phyloP scores from a whole-genome alignment of 441 rosid species.

The Brassica balearica region DNA sequence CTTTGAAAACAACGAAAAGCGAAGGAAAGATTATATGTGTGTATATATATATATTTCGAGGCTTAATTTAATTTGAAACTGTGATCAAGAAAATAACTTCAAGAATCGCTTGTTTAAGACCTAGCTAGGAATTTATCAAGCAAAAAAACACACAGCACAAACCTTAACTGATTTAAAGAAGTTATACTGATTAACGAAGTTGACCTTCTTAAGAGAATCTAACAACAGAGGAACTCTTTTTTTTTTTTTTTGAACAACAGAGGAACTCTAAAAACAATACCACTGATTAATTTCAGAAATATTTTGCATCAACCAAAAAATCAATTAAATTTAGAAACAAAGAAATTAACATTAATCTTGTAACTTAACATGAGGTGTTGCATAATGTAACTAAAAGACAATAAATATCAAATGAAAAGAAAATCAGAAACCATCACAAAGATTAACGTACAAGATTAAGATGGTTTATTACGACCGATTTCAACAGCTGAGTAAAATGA shows the following conservation, averaged over 20 bases:
- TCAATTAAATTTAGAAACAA: not conserved
- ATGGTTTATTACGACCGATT: constrained; percentile 16
- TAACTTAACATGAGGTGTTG: not conserved
- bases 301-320: not conserved
- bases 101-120: not conserved
- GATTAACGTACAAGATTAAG: not conserved
- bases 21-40: no score
- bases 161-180: not conserved
- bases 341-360: not conserved
- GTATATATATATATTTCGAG: not conserved
- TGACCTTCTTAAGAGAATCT: not conserved
- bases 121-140: not conserved
- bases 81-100: constrained; percentile 15
- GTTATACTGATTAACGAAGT: not conserved
- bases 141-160: not conserved
- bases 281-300: not conserved
- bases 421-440: not conserved
- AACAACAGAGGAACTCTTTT: not conserved
- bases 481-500: not conserved
- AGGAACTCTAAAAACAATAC: not conserved
- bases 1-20: no score
- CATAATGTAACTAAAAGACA: not conserved
- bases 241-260: no score
- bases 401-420: not conserved
- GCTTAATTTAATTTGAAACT: not conserved